These are phyloP conservation scores for Barnettozyma botsteinii DNA, from an alignment of 805 yeast species.

Conservation along the genomic window DNA sequence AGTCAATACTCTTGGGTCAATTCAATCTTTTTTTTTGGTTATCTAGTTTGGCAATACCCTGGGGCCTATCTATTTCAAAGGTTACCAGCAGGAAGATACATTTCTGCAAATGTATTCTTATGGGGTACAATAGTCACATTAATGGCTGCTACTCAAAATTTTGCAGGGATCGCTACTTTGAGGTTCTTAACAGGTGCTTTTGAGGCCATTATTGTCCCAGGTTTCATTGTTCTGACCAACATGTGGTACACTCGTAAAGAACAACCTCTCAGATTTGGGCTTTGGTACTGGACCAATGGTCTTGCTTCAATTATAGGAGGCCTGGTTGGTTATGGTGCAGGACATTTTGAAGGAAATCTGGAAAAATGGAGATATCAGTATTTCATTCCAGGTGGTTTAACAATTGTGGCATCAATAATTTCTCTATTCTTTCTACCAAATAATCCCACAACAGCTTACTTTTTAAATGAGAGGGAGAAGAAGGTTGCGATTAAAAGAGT, in stretches of 20 bases:
- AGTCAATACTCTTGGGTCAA: constrained; percentile 3
- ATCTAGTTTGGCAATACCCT: constrained; percentile 12
- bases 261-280: constrained; percentile 27
- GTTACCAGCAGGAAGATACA: constrained; percentile 5
- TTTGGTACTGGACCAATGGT: constrained; percentile 1
- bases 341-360: constrained; percentile 13
- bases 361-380: constrained; percentile 43
- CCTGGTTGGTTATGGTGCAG: constrained; percentile 12
- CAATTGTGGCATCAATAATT: constrained; percentile 30
- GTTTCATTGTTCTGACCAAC: constrained; percentile 34
- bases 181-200: constrained; percentile 17
- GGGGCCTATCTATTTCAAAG: constrained; percentile 9
- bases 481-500: constrained; percentile 42
- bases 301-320: constrained; percentile 12
- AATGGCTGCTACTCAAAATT: constrained; percentile 5
- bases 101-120: constrained; percentile 3
- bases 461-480: constrained; percentile 39
- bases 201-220: constrained; percentile 28
- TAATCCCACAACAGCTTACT: constrained; percentile 41
- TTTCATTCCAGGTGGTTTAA: constrained; percentile 42
- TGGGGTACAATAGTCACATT: constrained; percentile 11
- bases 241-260: constrained; percentile 37
- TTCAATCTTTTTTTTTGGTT: constrained; percentile 14
- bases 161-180: constrained; percentile 6
- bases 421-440: constrained; percentile 38